These are phyloP conservation scores for Chloromonas sp. DNA, from an alignment of 163 green algal species.

Conservation along the genomic window DNA sequence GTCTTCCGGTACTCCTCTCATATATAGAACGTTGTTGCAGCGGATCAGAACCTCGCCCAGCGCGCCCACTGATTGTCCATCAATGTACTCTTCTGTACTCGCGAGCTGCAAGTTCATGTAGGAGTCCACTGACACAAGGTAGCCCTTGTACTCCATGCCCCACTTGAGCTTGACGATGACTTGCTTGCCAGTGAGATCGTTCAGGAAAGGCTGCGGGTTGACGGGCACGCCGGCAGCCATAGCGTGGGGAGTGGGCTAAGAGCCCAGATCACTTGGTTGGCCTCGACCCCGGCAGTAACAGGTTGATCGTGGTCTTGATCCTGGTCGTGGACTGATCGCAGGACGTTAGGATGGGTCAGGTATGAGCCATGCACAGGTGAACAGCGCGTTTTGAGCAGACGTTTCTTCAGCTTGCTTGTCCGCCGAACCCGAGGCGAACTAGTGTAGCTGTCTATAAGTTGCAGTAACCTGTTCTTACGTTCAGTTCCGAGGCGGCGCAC, in stretches of 20 bases:
- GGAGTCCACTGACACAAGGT: constrained; percentile 87
- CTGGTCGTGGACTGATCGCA: too few species aligned
- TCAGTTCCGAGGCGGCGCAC: too few species aligned
- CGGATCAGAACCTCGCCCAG: constrained; percentile 94
- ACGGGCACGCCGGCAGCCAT: constrained; percentile 62
- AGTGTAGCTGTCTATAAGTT: too few species aligned
- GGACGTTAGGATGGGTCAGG: too few species aligned
- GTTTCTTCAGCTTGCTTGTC: too few species aligned
- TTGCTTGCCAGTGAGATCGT: constrained; percentile 92
- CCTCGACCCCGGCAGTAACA: too few species aligned
- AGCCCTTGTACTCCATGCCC: constrained; percentile 99
- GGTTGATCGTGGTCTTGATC: too few species aligned
- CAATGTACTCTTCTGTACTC: constrained; percentile 94
- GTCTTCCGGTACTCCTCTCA: constrained; percentile 85
- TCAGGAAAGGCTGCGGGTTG: constrained; percentile 97
- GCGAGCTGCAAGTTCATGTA: constrained; percentile 99
- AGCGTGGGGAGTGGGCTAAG: background rate
- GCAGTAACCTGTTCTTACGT: too few species aligned
- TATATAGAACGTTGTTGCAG: constrained; percentile 97
- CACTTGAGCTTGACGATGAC: constrained; percentile 98
- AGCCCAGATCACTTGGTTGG: too few species aligned
- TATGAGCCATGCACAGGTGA: too few species aligned
- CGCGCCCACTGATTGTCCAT: constrained; percentile 87
- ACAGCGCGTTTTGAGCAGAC: too few species aligned
- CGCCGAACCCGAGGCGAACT: too few species aligned